phyloP scores from a whole-genome alignment of 1,284 basidiomycete species.

The Gastroboletus turbinatus region DNA sequence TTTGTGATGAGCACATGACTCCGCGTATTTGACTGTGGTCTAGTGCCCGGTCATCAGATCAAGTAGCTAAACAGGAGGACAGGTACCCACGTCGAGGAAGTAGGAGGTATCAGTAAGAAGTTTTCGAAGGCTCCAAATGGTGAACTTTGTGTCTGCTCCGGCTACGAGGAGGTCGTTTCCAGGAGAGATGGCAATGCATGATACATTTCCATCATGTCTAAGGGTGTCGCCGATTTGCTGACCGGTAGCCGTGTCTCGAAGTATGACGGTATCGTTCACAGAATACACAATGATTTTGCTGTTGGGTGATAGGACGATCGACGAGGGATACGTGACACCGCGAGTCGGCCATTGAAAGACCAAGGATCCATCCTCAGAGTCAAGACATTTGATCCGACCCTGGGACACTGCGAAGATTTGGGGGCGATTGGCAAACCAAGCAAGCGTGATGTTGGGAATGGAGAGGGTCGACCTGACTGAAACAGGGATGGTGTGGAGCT shows the following conservation, averaged over 20 bases:
- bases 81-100: neutral
- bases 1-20: constrained; percentile 10
- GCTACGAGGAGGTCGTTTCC: constrained; percentile 8
- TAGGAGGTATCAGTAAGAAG: neutral
- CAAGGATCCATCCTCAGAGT: constrained; percentile 15
- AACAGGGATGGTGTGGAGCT: constrained; percentile 17
- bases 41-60: neutral
- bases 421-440: constrained; percentile 10
- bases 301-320: constrained; percentile 1
- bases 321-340: constrained; percentile 5
- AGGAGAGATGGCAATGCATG: constrained; percentile 14
- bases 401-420: constrained; percentile 20
- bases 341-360: constrained; percentile 10
- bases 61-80: neutral
- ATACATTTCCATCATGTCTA: constrained; percentile 1
- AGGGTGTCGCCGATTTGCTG: constrained; percentile 4
- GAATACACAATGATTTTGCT: constrained; percentile 5
- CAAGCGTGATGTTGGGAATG: constrained; percentile 1
- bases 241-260: constrained; percentile 9
- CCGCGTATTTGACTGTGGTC: neutral
- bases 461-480: constrained; percentile 9
- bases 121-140: neutral
- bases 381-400: constrained; percentile 19
- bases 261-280: neutral
- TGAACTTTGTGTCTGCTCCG: constrained; percentile 6